Evolutionary conservation across 2,329 filamentous ascomycete species (phyloP).

Genomic region (Penicillium olsonii): DNA sequence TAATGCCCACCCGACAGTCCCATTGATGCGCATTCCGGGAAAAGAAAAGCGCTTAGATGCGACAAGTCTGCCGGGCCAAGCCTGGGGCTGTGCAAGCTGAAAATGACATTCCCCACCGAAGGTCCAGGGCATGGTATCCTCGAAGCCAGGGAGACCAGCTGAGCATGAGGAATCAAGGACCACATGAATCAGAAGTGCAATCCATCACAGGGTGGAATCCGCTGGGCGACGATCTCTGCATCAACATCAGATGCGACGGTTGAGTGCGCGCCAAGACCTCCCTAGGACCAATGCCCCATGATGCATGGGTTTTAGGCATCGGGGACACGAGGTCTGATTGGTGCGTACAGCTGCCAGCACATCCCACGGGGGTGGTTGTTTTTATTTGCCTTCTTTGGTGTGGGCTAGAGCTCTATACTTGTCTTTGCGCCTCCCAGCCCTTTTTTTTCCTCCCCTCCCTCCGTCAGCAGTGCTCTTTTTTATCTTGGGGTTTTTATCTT

Average conservation of each 20-base stretch:
- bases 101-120: conserved; percentile 11
- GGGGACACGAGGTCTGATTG: conserved; percentile 4
- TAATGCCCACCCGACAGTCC: background rate
- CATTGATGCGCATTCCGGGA: background rate
- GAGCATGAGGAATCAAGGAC: background rate
- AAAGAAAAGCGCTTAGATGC: background rate
- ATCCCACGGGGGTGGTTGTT: conserved; percentile 3
- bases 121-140: conserved; percentile 11
- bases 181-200: background rate
- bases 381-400: conserved; percentile 8
- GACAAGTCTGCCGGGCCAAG: conserved; percentile 10
- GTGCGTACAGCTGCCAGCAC: conserved; percentile 2
- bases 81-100: conserved; percentile 17
- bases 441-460: background rate
- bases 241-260: background rate
- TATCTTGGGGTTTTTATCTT: background rate
- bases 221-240: background rate
- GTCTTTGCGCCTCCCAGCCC: background rate
- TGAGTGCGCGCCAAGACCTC: conserved; percentile 6
- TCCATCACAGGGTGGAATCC: background rate
- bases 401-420: background rate
- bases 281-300: conserved; percentile 1
- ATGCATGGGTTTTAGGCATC: background rate
- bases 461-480: background rate
- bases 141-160: background rate